These are phyloP conservation scores for Elongisporangium anandrum DNA, from an alignment of 352 stramenopile genomes.

Conservation along the genomic window DNA sequence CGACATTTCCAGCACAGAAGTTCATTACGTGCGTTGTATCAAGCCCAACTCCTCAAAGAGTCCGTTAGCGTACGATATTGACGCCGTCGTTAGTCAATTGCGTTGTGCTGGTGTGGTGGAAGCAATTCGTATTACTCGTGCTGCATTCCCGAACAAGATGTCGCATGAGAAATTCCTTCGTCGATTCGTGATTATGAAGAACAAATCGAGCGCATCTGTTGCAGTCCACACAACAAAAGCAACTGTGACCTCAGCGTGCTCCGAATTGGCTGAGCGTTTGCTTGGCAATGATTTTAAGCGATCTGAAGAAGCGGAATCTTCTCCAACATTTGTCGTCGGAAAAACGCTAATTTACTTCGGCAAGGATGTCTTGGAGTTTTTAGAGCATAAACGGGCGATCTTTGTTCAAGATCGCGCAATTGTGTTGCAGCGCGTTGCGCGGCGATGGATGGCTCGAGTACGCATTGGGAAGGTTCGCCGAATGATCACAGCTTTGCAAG, in stretches of 20 bases:
- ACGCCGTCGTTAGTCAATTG: constrained; percentile 82
- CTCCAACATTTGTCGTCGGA: constrained; percentile 63
- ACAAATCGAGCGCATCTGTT: not conserved
- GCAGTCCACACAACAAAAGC: constrained; percentile 16
- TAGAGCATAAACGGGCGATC: constrained; percentile 74
- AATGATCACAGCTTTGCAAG: constrained; percentile 58
- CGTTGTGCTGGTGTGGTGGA: constrained; percentile 88
- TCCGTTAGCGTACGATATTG: constrained; percentile 77
- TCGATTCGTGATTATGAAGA: constrained; percentile 76
- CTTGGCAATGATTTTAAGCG: constrained; percentile 40
- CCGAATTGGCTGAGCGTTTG: constrained; percentile 46
- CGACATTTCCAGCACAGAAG: constrained; percentile 81
- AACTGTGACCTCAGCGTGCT: constrained; percentile 60
- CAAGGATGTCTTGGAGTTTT: constrained; percentile 88
- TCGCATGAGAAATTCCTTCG: constrained; percentile 87
- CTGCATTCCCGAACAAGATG: constrained; percentile 93
- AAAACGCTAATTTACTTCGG: constrained; percentile 94
- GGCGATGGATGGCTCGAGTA: constrained; percentile 45
- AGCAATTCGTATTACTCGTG: constrained; percentile 87
- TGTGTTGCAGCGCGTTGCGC: constrained; percentile 51
- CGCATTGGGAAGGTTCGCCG: constrained; percentile 43
- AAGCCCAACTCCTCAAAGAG: constrained; percentile 88
- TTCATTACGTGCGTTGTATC: constrained; percentile 90
- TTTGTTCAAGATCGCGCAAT: constrained; percentile 70
- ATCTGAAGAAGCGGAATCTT: constrained; percentile 26